These are phyloP conservation scores for Moesziomyces aphidis DNA, from an alignment of 1,284 basidiomycete genomes.

Conservation along the genomic window DNA sequence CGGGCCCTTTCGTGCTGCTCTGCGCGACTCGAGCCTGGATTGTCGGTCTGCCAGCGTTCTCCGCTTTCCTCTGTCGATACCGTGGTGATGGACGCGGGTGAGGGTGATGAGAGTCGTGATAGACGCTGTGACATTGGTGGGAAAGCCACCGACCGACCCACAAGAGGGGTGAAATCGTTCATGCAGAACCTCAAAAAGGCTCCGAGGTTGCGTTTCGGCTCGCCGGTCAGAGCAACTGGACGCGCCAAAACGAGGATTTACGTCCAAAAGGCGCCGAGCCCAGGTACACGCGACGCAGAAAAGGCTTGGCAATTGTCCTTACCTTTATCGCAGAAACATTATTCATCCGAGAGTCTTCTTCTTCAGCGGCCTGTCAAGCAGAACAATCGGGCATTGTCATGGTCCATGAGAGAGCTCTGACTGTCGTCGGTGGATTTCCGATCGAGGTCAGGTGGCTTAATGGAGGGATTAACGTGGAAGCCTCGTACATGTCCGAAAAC, in stretches of 20 bases:
- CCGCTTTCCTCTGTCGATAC: too few relatives aligned
- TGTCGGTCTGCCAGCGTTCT: too few relatives aligned
- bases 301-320: not conserved
- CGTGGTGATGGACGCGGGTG: too few relatives aligned
- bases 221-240: not conserved
- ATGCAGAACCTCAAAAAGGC: not conserved
- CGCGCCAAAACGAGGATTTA: too few relatives aligned
- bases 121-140: not conserved
- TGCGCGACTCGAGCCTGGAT: not conserved
- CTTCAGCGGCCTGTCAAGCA: not conserved
- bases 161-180: not conserved
- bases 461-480: too few relatives aligned
- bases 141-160: not conserved
- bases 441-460: too few relatives aligned
- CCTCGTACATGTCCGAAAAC: too few relatives aligned
- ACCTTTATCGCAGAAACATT: not conserved
- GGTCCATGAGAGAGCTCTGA: too few relatives aligned
- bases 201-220: not conserved
- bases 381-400: too few relatives aligned
- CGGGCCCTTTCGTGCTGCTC: not conserved
- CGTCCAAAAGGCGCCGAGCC: not conserved
- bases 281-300: not conserved
- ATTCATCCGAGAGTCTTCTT: not conserved
- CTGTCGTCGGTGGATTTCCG: too few relatives aligned
- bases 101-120: not conserved